These are phyloP conservation scores for Blastobotrys aristatus DNA, from an alignment of 1,139 yeast species.

Conservation along the genomic window DNA sequence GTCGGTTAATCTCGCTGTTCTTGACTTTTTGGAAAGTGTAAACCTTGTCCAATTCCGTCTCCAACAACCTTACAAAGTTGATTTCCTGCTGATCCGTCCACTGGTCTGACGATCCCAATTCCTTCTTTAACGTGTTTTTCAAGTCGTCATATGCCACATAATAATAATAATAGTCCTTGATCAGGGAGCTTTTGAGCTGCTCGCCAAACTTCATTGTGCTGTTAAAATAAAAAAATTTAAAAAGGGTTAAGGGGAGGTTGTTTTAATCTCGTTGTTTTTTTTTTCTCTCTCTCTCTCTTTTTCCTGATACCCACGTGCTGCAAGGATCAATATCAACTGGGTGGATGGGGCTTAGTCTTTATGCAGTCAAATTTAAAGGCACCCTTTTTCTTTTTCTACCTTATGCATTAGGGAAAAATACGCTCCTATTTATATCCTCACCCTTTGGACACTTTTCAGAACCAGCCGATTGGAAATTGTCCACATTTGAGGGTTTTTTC, in stretches of 20 bases:
- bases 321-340: constrained; percentile 1
- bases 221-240: neutral
- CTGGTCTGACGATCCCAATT: constrained; percentile 43
- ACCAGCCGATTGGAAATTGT: too few species aligned
- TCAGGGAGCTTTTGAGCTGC: constrained; percentile 39
- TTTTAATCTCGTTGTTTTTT: neutral
- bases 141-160: constrained; percentile 87
- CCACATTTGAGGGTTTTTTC: too few species aligned
- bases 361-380: neutral
- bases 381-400: too few species aligned
- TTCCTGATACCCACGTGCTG: neutral
- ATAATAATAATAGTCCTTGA: constrained; percentile 74
- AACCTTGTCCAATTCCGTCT: constrained; percentile 82
- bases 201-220: constrained; percentile 40
- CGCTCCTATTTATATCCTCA: neutral
- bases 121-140: constrained; percentile 70
- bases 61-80: constrained; percentile 66
- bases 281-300: neutral
- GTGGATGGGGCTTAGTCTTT: neutral
- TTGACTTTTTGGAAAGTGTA: constrained; percentile 86
- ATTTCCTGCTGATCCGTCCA: constrained; percentile 83
- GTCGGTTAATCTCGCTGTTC: constrained; percentile 72
- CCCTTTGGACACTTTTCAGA: too few species aligned
- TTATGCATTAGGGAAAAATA: too few species aligned
- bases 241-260: neutral